Base-by-base conservation (phyloP, 1,284 basidiomycete genomes). In the Leucoagaricus sp. region DNA sequence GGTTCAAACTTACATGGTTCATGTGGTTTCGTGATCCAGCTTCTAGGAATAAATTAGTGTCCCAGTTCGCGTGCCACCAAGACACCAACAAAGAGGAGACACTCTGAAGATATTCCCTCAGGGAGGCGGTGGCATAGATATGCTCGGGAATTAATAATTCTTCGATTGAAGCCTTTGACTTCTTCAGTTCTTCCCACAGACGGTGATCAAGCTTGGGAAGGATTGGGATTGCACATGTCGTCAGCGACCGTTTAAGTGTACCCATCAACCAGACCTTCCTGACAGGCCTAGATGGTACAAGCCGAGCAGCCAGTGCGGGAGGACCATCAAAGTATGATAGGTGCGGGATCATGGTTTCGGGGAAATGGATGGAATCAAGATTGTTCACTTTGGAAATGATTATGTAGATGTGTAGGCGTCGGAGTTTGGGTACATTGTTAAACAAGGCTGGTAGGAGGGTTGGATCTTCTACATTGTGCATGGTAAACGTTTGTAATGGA, bases 41-140 rank as follows among this genome's bases (percentile, higher is more conserved):
- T 34, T 26, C 7, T 12, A 33, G 9, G 12, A 19, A 13, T 1
- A 9, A 3, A 10, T 6, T 31, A 15, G 28, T 31, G 28, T 33
- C 9, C 53, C 53, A 55, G 19, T 55, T 56, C 4, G 19, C 54
- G 31, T 44, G 48, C 44, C 36, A 56, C 54, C 54, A 56, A 17
- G 41, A 49, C 19, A 56, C 17, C 28, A 21, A 50, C 54, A 56
- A 23, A 10, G 48, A 45, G 6, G 54, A 34, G 5, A 50, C n/a
- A n/a, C 23, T 36, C 6, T 38, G 54, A 9, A 56, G 34, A 23
- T 50, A 38, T 7, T 3, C 10, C 17, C 36, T 31, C 9, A 38
- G 48, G 21, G 48, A 45, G 17, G 4, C 41, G 21, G 36, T 5
- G 8, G 6, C 15, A 26, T 50, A 56, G 23, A 50, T 15, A 36